phyloP scores from a whole-genome alignment of 176 grass and related monocot species.

The Triticum urartu region DNA sequence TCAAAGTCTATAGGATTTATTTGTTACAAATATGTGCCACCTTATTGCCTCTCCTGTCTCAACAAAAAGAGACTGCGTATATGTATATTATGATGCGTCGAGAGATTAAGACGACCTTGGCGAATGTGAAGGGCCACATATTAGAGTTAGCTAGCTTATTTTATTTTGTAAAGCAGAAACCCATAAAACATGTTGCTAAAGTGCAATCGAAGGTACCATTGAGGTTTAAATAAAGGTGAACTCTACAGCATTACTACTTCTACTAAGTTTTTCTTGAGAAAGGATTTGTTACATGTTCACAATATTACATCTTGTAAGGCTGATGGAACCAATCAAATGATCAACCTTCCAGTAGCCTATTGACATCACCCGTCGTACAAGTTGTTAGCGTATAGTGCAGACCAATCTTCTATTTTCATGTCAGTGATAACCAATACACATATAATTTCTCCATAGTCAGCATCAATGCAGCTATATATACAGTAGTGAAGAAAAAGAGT shows the following conservation, averaged over 20 bases:
- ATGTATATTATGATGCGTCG: background rate
- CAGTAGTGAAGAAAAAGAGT: background rate
- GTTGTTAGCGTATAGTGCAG: no score
- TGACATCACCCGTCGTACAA: no score
- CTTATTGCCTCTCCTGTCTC: background rate
- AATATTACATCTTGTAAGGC: background rate
- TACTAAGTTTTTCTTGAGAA: no score
- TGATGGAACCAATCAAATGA: background rate
- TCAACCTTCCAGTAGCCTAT: background rate
- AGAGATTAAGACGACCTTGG: background rate
- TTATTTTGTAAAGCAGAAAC: background rate
- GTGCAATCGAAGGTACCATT: background rate
- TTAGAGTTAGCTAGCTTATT: background rate
- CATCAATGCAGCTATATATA: no score
- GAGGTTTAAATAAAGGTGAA: background rate
- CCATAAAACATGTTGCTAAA: background rate
- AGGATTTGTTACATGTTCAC: background rate
- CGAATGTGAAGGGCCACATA: conserved; percentile 3
- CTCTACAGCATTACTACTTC: background rate
- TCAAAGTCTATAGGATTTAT: no score
- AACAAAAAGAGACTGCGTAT: background rate
- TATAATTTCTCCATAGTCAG: no score
- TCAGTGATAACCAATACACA: no score
- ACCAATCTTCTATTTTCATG: no score
- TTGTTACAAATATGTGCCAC: background rate